Evolutionary conservation across 768 basidiomycete species (phyloP).

Genomic region (Russula lepida): DNA sequence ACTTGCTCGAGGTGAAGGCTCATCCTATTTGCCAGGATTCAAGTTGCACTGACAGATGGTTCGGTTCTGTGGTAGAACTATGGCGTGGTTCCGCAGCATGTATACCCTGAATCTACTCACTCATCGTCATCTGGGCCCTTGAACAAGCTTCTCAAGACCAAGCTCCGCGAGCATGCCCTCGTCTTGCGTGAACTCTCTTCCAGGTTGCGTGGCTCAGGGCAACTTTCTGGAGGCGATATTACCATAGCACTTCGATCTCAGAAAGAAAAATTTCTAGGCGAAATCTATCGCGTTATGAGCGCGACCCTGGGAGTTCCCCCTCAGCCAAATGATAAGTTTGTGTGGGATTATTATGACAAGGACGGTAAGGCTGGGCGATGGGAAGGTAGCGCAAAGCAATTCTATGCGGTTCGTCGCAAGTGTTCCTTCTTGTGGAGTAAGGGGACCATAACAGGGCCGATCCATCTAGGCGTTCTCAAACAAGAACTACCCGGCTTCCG

Average conservation of each 20-base stretch:
- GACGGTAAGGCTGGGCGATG: constrained; percentile 67
- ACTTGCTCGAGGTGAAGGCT: constrained; percentile 46
- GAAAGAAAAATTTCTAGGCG: constrained; percentile 80
- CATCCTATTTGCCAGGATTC: not conserved
- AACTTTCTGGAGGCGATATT: constrained; percentile 39
- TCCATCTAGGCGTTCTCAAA: constrained; percentile 23
- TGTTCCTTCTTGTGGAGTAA: constrained; percentile 10
- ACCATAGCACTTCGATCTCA: constrained; percentile 56
- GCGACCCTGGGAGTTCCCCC: constrained; percentile 86
- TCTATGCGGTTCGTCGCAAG: constrained; percentile 41
- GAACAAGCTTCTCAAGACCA: constrained; percentile 76
- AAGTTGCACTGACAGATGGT: not conserved
- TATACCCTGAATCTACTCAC: constrained; percentile 81
- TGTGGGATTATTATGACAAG: constrained; percentile 84
- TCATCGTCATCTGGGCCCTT: constrained; percentile 67
- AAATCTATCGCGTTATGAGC: constrained; percentile 76
- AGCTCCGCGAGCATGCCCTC: constrained; percentile 86
- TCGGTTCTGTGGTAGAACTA: constrained; percentile 44
- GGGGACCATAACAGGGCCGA: constrained; percentile 14
- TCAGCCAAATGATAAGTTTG: constrained; percentile 56
- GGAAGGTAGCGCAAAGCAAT: constrained; percentile 76
- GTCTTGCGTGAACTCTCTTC: constrained; percentile 59
- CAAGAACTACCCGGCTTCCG: constrained; percentile 32
- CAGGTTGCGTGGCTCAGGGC: constrained; percentile 41
- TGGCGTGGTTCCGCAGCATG: constrained; percentile 75